phyloP scores from a whole-genome alignment of 2,329 filamentous ascomycete genomes.

The Taxawa tesnikishii region DNA sequence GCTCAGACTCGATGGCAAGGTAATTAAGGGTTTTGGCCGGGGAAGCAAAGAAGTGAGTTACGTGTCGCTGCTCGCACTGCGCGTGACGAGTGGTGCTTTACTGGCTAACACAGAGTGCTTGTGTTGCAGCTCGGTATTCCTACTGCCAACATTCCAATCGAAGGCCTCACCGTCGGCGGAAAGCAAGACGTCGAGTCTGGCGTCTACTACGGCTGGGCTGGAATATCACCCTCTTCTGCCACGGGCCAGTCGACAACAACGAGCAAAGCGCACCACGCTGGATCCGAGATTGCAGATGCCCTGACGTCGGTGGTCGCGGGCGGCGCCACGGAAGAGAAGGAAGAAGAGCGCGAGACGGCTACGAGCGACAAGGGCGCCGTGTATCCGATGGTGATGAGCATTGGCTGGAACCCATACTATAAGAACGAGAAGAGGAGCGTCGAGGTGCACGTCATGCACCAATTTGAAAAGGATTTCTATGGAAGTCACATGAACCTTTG shows the following conservation, averaged over 20 bases:
- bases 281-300: constrained; percentile 7
- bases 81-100: background rate
- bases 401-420: constrained; percentile 97
- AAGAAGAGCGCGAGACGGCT: constrained; percentile 3
- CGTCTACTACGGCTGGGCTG: constrained; percentile 89
- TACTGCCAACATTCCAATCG: constrained; percentile 72
- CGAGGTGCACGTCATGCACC: constrained; percentile 52
- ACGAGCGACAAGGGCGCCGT: constrained; percentile 26
- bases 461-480: constrained; percentile 75
- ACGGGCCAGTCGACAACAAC: constrained; percentile 11
- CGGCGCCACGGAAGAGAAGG: constrained; percentile 4
- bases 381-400: constrained; percentile 83
- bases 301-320: constrained; percentile 9
- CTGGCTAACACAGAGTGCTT: background rate
- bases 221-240: constrained; percentile 36
- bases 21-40: constrained; percentile 86
- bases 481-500: constrained; percentile 64
- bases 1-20: constrained; percentile 68
- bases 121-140: constrained; percentile 71
- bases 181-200: constrained; percentile 54
- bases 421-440: constrained; percentile 78
- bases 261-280: constrained; percentile 2
- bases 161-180: constrained; percentile 58
- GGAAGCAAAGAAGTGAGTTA: constrained; percentile 71
- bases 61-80: too few relatives aligned